A percentile compares a stretch with the other conserved stretches of the same genome.
Evolutionary conservation across 805 yeast species (phyloP).

Genomic region (Millerozyma acaciae): DNA sequence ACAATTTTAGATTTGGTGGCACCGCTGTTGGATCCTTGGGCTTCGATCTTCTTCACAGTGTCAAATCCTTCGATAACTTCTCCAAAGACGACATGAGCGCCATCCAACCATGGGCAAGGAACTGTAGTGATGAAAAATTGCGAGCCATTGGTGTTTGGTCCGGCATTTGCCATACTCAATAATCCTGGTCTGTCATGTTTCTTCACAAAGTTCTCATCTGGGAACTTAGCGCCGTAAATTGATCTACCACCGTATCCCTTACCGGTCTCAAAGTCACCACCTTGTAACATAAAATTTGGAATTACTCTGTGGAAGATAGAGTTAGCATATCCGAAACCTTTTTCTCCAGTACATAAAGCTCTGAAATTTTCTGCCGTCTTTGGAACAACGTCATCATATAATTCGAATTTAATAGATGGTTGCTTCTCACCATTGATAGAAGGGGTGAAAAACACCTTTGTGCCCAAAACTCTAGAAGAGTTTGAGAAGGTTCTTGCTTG

Average conservation of each 20-base stretch:
- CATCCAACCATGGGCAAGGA: conserved; percentile 84
- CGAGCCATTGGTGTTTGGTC: conserved; percentile 97
- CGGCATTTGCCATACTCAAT: conserved; percentile 96
- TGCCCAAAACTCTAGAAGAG: conserved; percentile 41
- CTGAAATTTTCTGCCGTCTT: conserved; percentile 96
- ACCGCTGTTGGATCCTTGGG: conserved; percentile 49
- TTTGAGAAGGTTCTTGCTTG: conserved; percentile 49
- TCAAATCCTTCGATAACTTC: conserved; percentile 82
- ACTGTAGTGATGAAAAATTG: conserved; percentile 96
- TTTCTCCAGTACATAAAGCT: conserved; percentile 68
- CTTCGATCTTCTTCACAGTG: conserved; percentile 75
- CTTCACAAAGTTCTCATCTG: conserved; percentile 71
- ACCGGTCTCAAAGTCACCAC: conserved; percentile 47
- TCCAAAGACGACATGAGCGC: conserved; percentile 92
- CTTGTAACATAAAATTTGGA: conserved; percentile 47
- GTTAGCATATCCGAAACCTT: conserved; percentile 43
- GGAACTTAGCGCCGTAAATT: conserved; percentile 66
- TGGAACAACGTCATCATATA: conserved; percentile 88
- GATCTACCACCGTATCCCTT: conserved; percentile 46
- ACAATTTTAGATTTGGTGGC: conserved; percentile 45
- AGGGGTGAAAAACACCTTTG: conserved; percentile 56
- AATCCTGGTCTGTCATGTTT: conserved; percentile 76
- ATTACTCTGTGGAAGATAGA: conserved; percentile 47
- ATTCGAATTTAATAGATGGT: conserved; percentile 39
- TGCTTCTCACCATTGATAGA: conserved; percentile 50